These are phyloP conservation scores for Plasmodium reichenowi DNA, from an alignment of 169 alveolate species.

Conservation along the genomic window DNA sequence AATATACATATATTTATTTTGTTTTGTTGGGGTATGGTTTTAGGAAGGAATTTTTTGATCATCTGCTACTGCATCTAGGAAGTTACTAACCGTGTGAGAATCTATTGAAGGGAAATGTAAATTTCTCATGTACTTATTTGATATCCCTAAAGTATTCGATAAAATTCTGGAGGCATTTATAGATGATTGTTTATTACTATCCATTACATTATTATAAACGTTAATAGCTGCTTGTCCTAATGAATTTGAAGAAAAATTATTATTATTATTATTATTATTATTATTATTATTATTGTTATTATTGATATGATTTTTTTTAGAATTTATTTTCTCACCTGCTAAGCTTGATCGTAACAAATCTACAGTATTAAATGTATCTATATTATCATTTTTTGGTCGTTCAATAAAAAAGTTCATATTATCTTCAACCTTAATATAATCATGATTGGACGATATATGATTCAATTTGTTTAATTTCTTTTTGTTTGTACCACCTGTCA, in stretches of 20 bases:
- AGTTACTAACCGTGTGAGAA: slow-evolving; percentile 42
- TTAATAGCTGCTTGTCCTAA: neutral
- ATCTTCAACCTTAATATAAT: slow-evolving; percentile 22
- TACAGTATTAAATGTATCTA: slow-evolving; percentile 28
- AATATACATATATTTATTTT: neutral
- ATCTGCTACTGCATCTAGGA: slow-evolving; percentile 60
- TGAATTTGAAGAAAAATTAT: neutral
- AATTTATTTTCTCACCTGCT: slow-evolving; percentile 2
- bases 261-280: neutral
- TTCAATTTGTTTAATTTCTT: slow-evolving; percentile 4
- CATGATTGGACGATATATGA: slow-evolving; percentile 7
- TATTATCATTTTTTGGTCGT: slow-evolving; percentile 33
- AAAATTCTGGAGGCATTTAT: slow-evolving; percentile 34
- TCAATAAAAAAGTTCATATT: slow-evolving; percentile 46
- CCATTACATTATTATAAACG: slow-evolving; percentile 3
- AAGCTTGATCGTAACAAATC: slow-evolving; percentile 56
- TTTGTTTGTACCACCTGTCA: neutral
- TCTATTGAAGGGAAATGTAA: slow-evolving; percentile 33
- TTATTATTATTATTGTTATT: neutral
- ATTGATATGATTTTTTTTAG: neutral
- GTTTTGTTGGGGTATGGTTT: neutral
- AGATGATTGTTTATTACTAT: slow-evolving; percentile 11
- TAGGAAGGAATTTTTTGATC: slow-evolving; percentile 51
- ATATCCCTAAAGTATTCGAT: slow-evolving; percentile 50
- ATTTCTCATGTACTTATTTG: slow-evolving; percentile 59